These are phyloP conservation scores for Pseudopyricularia cyperi DNA, from an alignment of 2,329 filamentous ascomycete species.

Conservation along the genomic window DNA sequence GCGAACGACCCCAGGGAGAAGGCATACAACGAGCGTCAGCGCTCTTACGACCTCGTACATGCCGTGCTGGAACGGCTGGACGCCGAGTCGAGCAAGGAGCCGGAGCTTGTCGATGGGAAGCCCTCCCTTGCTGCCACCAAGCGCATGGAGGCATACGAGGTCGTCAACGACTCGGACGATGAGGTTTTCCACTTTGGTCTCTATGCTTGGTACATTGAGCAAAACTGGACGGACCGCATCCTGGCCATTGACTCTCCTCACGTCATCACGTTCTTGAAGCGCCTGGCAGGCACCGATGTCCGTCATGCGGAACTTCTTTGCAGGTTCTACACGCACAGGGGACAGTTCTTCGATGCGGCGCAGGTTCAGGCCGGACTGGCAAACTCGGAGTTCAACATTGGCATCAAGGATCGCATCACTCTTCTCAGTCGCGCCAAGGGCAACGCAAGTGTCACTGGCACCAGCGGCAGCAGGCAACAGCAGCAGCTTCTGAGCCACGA, in stretches of 20 bases:
- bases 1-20: conserved; percentile 54
- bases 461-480: conserved; percentile 62
- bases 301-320: conserved; percentile 83
- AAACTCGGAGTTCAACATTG: conserved; percentile 64
- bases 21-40: conserved; percentile 57
- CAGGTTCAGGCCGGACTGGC: conserved; percentile 75
- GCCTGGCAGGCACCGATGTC: conserved; percentile 58
- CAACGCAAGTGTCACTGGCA: conserved; percentile 75
- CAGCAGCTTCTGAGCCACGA: conserved; percentile 78
- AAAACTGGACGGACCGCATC: conserved; percentile 75
- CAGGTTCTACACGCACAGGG: conserved; percentile 78
- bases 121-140: conserved; percentile 65
- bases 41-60: conserved; percentile 81
- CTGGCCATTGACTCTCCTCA: conserved; percentile 74
- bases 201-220: conserved; percentile 93
- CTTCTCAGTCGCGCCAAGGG: conserved; percentile 84
- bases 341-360: conserved; percentile 76
- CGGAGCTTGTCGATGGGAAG: conserved; percentile 65
- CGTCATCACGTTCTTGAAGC: conserved; percentile 74
- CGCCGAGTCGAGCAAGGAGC: conserved; percentile 50
- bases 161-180: conserved; percentile 78
- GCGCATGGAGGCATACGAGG: conserved; percentile 75
- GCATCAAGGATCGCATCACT: conserved; percentile 75
- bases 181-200: conserved; percentile 91
- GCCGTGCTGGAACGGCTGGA: conserved; percentile 70